phyloP scores from a whole-genome alignment of 2,329 filamentous ascomycete species.

The Emergomyces pasteurianus region DNA sequence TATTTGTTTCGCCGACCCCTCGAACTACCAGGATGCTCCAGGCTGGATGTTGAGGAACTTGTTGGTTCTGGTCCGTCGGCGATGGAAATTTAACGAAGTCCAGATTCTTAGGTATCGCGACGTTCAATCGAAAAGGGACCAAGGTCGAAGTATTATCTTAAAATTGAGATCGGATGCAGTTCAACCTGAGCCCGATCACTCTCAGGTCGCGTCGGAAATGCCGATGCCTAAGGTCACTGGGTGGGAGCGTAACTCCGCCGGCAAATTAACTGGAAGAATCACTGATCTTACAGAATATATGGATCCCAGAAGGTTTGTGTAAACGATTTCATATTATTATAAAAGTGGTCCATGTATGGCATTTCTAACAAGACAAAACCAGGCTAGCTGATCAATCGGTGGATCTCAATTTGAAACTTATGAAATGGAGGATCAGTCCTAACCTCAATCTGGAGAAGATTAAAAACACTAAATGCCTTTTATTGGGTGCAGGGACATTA shows the following conservation, averaged over 20 bases:
- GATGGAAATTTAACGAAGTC: conserved; percentile 63
- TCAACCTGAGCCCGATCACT: conserved; percentile 17
- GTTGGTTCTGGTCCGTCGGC: conserved; percentile 68
- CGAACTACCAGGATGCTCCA: conserved; percentile 74
- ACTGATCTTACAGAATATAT: conserved; percentile 86
- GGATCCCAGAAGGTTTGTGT: conserved; percentile 58
- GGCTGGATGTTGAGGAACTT: conserved; percentile 91
- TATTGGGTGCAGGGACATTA: conserved; percentile 84
- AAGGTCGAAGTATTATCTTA: conserved; percentile 70
- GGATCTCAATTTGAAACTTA: conserved; percentile 90
- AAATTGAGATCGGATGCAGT: conserved; percentile 38
- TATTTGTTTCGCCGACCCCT: conserved; percentile 82
- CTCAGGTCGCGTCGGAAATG: conserved; percentile 6
- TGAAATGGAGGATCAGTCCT: conserved; percentile 96
- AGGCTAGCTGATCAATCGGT: conserved; percentile 82
- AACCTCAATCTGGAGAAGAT: conserved; percentile 77
- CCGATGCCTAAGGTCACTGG: conserved; percentile 80
- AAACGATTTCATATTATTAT: not conserved
- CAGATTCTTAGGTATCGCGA: conserved; percentile 89
- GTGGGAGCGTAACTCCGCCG: conserved; percentile 75
- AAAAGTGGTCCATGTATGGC: not conserved
- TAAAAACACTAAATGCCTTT: conserved; percentile 77
- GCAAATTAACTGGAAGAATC: conserved; percentile 64
- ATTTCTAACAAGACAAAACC: not conserved
- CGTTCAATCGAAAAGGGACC: conserved; percentile 61